Percentiles rank a stretch among this genome's conserved stretches.
phyloP scores from a whole-genome alignment of 148 eudicot species.

The Rhododendron griersonianum region DNA sequence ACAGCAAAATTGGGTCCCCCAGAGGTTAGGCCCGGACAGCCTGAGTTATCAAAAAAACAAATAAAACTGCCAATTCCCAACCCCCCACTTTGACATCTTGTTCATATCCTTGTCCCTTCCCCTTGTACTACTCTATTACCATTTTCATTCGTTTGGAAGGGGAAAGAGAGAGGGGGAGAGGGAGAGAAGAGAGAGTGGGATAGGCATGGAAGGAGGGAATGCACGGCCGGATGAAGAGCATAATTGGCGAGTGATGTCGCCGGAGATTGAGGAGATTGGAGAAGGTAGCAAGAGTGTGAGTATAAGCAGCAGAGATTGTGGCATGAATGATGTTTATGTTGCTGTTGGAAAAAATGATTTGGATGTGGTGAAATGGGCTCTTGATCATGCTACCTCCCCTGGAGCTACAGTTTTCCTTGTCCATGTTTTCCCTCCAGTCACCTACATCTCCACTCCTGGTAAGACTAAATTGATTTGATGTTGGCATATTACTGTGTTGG shows the following conservation, averaged over 20 bases:
- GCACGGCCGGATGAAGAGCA: neutral
- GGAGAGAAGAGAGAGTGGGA: neutral
- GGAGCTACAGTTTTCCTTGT: slow-evolving; percentile 53
- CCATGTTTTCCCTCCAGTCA: slow-evolving; percentile 50
- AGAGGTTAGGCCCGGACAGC: neutral
- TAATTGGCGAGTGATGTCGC: slow-evolving; percentile 17
- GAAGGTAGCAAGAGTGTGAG: slow-evolving; percentile 21
- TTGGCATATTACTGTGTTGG: too few species aligned
- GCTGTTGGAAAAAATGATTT: slow-evolving; percentile 61
- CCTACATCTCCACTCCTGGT: slow-evolving; percentile 55
- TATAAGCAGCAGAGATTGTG: slow-evolving; percentile 10
- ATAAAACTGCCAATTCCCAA: neutral
- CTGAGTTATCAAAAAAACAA: neutral
- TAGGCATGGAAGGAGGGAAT: slow-evolving; percentile 13
- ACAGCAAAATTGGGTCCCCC: neutral
- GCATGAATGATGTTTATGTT: slow-evolving; percentile 41
- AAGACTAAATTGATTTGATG: neutral
- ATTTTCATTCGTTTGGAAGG: neutral
- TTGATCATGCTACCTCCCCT: slow-evolving; percentile 40
- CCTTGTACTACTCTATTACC: neutral
- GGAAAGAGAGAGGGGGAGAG: neutral
- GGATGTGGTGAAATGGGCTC: slow-evolving; percentile 54
- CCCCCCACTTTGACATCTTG: neutral
- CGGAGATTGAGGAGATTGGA: slow-evolving; percentile 49
- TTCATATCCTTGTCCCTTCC: neutral